Base-by-base conservation (phyloP, 2,329 filamentous ascomycete species). In the Elsinoe fawcettii region DNA sequence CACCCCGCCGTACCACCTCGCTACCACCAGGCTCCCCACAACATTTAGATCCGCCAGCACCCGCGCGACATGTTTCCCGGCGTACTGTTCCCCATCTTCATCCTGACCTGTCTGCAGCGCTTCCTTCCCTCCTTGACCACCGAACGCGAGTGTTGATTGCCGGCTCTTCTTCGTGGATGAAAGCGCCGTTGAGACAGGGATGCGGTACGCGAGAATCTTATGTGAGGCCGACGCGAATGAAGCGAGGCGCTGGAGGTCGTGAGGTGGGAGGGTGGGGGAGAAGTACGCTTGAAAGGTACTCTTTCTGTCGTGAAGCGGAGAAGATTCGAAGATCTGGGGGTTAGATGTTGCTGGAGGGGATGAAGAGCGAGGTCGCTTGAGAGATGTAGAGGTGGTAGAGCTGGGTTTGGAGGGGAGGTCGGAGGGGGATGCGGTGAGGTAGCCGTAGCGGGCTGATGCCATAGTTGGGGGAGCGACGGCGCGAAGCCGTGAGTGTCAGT, bases 81-180 rank as follows among this genome's bases (percentile, higher is more conserved):
- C 78, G 65, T 77, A 76, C 55, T 73, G 75, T 64, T 81, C 79
- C 12, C 78, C 79, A 60, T 81, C 78, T 58, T 81, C 79, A 56
- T 80, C 77, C 51, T 74, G 70, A 11, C 74, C 75, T 0, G 70
- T 66, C n/a, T 61, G 58, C 25, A 60, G 44, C 5, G 51, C 49
- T 14, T 47, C 30, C 11, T 46, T 44, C 11, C 47, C 55, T 12
- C 49, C 49, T 11, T 18, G n/a, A 25, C 16, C 20, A 12, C 20
- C 49, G 18, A 53, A 53, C 2, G 25, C 37, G 14, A 58, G 25
- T 11, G 46, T 58, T 8, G 27, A 61, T 25, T n/a, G 60, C 51
- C 44, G 34, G 39, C 18, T 56, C 41, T 47, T 46, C 54, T 56
- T 56, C 4, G 43, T 56, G 8, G 54, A 56, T 22, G 41, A 47